Evolutionary conservation across 192 early-diverging fungal genomes (phyloP).

Genomic region (Umbelopsis sp.): DNA sequence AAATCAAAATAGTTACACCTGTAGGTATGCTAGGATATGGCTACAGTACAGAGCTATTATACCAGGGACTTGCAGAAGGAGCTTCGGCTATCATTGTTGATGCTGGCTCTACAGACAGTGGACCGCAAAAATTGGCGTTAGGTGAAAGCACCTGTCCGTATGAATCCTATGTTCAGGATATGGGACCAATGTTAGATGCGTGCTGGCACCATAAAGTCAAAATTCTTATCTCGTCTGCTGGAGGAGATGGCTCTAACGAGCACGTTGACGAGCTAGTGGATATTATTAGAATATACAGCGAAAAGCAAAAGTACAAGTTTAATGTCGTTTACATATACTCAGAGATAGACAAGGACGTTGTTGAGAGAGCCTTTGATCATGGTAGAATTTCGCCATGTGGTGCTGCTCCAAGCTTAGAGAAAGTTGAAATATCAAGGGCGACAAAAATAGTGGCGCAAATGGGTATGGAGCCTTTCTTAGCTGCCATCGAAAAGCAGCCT

Average conservation of each 20-base stretch:
- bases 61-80: conserved; percentile 17
- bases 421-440: not conserved
- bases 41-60: conserved; percentile 1
- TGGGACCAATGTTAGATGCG: conserved; percentile 19
- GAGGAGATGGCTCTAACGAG: conserved; percentile 24
- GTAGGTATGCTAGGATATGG: conserved; percentile 21
- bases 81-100: conserved; percentile 23
- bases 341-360: not conserved
- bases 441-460: conserved; percentile 25
- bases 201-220: conserved; percentile 22
- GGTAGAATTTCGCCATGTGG: conserved; percentile 6
- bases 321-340: conserved; percentile 11
- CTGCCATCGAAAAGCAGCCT: conserved; percentile 15
- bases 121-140: conserved; percentile 27
- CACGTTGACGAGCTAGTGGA: conserved; percentile 21
- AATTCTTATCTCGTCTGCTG: conserved; percentile 14
- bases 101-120: conserved; percentile 24
- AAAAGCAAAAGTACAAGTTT: not conserved
- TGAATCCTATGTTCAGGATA: conserved; percentile 21
- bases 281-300: not conserved
- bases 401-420: not conserved
- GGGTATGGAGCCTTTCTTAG: conserved; percentile 24
- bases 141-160: conserved; percentile 19
- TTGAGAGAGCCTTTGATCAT: not conserved
- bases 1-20: conserved; percentile 8